A percentile compares a stretch with the other conserved stretches of the same genome.
These are phyloP conservation scores for Cyberlindnera samutprakarnensis DNA, from an alignment of 805 yeast genomes.

Conservation along the genomic window DNA sequence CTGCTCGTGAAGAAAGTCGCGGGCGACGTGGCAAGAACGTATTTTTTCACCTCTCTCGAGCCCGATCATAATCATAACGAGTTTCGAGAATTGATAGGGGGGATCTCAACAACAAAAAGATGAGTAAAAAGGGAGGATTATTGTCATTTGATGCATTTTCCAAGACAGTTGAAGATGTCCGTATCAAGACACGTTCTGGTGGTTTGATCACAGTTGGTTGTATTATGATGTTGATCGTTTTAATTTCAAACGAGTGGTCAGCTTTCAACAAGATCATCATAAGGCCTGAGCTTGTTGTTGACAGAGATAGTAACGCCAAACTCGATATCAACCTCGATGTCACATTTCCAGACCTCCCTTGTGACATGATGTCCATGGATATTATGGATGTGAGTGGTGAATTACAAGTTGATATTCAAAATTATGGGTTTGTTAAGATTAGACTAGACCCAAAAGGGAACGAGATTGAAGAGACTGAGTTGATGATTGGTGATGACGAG, in stretches of 20 bases:
- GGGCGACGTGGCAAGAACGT: no score
- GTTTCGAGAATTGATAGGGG: no score
- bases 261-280: constrained; percentile 63
- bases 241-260: constrained; percentile 67
- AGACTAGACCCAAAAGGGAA: constrained; percentile 52
- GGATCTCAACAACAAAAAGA: no score
- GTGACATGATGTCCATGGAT: constrained; percentile 75
- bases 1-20: no score
- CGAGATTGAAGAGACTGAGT: constrained; percentile 32
- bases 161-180: constrained; percentile 90
- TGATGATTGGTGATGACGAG: constrained; percentile 34
- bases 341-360: constrained; percentile 78
- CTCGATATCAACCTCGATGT: constrained; percentile 77
- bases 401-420: constrained; percentile 61
- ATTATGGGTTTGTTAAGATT: constrained; percentile 63
- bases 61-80: no score
- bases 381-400: constrained; percentile 88
- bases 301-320: constrained; percentile 67
- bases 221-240: constrained; percentile 46
- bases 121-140: constrained; percentile 22
- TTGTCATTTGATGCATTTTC: constrained; percentile 82
- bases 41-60: no score
- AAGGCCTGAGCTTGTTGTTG: constrained; percentile 83
- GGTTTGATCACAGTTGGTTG: constrained; percentile 81
- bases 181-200: constrained; percentile 82